A percentile compares a stretch with the other conserved stretches of the same genome.
These are phyloP conservation scores for Luvunga scandens DNA, from an alignment of 345 rosid species.

Conservation along the genomic window DNA sequence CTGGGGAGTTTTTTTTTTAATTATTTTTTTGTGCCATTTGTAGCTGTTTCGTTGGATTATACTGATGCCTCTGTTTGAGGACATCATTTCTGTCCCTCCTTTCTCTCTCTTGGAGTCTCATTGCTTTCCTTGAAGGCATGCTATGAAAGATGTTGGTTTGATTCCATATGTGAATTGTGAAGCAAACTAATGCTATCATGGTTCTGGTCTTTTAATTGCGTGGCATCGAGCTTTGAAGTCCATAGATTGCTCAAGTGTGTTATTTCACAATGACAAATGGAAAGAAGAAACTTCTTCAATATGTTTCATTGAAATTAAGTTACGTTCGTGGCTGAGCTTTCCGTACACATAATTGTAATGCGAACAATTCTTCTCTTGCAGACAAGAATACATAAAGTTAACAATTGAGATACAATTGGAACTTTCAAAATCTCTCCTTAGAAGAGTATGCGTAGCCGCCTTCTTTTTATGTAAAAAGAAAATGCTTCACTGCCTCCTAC, in stretches of 20 bases:
- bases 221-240: background rate
- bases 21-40: background rate
- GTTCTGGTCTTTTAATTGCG: background rate
- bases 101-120: background rate
- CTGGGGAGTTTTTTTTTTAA: too few species aligned
- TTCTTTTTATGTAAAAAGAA: background rate
- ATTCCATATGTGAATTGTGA: background rate
- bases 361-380: background rate
- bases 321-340: background rate
- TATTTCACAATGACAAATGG: background rate
- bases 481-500: background rate
- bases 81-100: background rate
- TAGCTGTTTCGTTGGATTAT: background rate
- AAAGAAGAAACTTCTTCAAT: background rate
- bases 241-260: background rate
- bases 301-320: background rate
- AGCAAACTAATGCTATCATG: background rate
- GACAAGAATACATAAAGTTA: background rate
- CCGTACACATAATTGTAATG: background rate
- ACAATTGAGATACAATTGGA: background rate
- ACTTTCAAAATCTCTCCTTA: constrained; percentile 14
- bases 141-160: background rate
- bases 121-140: background rate
- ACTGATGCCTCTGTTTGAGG: background rate
- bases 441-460: background rate